Evolutionary conservation across 345 rosid genomes (phyloP), one percentile per base, ranked within the genome.

Genomic region (Erodium maritimum): DNA sequence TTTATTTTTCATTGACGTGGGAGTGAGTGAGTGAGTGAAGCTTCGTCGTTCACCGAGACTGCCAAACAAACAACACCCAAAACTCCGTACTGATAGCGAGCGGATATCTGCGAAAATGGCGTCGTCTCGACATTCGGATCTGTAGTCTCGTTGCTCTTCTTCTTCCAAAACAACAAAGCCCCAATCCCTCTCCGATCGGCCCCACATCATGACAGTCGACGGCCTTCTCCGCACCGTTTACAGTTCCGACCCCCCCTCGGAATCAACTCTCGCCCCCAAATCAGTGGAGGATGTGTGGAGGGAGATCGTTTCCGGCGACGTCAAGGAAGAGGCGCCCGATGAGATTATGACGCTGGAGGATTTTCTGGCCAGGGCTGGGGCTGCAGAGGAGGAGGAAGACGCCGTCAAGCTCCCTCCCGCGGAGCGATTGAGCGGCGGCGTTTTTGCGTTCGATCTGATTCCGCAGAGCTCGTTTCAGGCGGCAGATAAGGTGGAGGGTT

Each of bases 261-360:
- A 71, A 34, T 5, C 67, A 10, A 1, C 52, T 56, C 13, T 21
- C 59, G 42, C 23, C 20, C 45, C 33, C 13, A 72, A 61, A 69
- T 82, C 71, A 1, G 90, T 73, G 6, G 93, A 93, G 10, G 91
- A 89, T 19, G 84, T 85, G n/a, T 87, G 96, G 99, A 76, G 79
- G 60, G 99, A 86, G 76, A 86, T 93, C 55, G 83, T 86, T 16
- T 81, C 85, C 1, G 82, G 79, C 33, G 86, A 80, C 45, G 54
- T 37, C 86, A 93, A 93, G 73, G 85, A 81, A 66, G 95, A 91
- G 64, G 65, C 57, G 67, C 69, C 82, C 7, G 90, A 84, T 23
- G 88, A 84, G 63, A 70, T 88, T 87, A 86, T 86, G 81, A 93
- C 99, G 58, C 76, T 93, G 58, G 99, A 93, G 70, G 96, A 93